Evolutionary conservation across 2,329 filamentous ascomycete genomes (phyloP), one percentile per base, ranked within the genome.

Genomic region (Exophiala alcalophila): DNA sequence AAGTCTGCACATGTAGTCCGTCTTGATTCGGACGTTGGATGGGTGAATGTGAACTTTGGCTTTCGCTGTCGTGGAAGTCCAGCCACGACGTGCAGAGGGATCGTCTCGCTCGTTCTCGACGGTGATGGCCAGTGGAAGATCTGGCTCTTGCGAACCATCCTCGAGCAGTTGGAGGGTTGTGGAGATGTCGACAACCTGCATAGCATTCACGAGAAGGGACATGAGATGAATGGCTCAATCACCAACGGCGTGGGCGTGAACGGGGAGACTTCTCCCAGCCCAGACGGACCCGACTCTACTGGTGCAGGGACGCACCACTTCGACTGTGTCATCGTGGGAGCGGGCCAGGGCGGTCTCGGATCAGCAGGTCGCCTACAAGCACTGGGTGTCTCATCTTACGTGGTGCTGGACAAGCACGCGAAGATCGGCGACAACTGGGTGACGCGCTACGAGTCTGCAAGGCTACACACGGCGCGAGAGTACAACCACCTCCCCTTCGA

Each of bases 401-500:
- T 74, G 5, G 59, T 72, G n/a, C 59, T 74, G 25, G 71, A 74
- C 28, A 60, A 61, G 16, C 67, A 69, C 24, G 56, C 57, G n/a
- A 52, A 62, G 1, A 61, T 74, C 4, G 70, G 71, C 2, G 68
- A 72, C 40, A 70, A 67, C 33, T 74, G 71, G 71, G 57, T 59
- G 2, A 62, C 65, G 26, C 60, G 71, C 33, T 74, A 75, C 46
- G 65, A 69, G 20, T 69, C 69, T n/a, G 59, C 67, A 4, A 65
- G 65, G n/a, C 60, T 49, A 5, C 49, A 52, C 41, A 52, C 49
- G 2, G 31, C 38, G 4, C 36, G 41, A 5, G 49, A 52, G 14
- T 49, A 40, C 36, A 39, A 28, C 15, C 57, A 61, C 37, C 42
- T 61, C 12, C 58, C 59, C 7, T 60, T 60, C 25, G 56, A 55